Conservation (phyloP, 2,329 filamentous ascomycete species). For the Calonectria crousiana region DNA sequence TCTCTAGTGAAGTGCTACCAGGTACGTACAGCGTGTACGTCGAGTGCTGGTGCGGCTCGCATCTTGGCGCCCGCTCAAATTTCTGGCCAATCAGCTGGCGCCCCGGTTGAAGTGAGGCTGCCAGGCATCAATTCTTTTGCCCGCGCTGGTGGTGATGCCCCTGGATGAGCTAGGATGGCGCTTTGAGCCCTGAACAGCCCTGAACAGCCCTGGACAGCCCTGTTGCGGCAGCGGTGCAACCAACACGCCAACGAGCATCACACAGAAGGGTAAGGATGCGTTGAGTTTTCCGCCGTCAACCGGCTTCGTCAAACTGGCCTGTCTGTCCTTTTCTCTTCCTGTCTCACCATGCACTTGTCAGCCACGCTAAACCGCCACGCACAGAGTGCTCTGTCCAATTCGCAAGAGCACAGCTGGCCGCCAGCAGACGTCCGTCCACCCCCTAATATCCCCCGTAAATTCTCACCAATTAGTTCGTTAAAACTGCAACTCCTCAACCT, state of each 20-base stretch:
- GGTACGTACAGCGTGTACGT: background rate
- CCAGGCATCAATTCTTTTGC: conserved; percentile 44
- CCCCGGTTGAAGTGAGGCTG: conserved; percentile 35
- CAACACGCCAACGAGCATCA: conserved; percentile 20
- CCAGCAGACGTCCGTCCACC: background rate
- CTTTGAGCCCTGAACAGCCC: conserved; percentile 1
- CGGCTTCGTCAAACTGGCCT: conserved; percentile 2
- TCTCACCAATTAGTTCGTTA: conserved; percentile 43
- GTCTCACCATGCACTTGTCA: background rate
- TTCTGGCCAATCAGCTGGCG: conserved; percentile 44
- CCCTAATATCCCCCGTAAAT: background rate
- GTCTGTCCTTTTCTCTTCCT: background rate
- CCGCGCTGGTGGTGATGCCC: conserved; percentile 7
- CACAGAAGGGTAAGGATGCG: conserved; percentile 10
- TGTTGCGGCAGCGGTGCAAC: background rate
- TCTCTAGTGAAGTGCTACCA: conserved; percentile 29
- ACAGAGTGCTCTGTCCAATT: background rate
- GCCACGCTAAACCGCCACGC: background rate
- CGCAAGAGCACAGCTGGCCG: background rate
- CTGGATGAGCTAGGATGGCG: background rate
- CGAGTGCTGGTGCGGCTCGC: conserved; percentile 32
- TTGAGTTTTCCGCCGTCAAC: background rate
- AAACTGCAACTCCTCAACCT: conserved; percentile 81
- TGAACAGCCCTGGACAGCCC: conserved; percentile 10
- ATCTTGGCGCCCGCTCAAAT: conserved; percentile 37